Conservation (phyloP, 106 monocot species). For the Dendrobium chrysotoxum region DNA sequence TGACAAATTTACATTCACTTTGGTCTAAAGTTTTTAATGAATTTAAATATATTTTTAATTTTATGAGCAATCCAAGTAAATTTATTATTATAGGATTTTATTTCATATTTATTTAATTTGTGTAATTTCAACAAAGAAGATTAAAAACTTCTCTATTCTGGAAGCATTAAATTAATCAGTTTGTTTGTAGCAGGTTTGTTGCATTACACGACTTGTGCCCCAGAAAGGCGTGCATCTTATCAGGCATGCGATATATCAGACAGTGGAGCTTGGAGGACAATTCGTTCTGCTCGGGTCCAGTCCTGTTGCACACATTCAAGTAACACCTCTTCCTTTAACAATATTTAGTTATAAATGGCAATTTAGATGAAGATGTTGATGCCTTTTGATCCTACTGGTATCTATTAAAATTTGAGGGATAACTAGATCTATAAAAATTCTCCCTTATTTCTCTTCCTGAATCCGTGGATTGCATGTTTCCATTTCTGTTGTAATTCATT, state of each 20-base stretch:
- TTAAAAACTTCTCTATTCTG: not conserved
- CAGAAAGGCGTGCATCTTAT: slow-evolving; percentile 99
- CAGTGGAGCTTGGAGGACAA: slow-evolving; percentile 83
- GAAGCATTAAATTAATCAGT: not conserved
- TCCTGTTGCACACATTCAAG: slow-evolving; percentile 88
- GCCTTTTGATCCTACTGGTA: not conserved
- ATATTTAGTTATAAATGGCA: not conserved
- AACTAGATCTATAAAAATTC: no score
- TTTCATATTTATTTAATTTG: no score
- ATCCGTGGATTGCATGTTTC: no score
- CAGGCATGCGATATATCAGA: slow-evolving; percentile 85
- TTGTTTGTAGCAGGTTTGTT: slow-evolving; percentile 64
- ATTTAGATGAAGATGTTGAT: slow-evolving; percentile 1
- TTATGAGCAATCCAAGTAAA: not conserved
- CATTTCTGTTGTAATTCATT: no score
- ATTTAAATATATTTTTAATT: not conserved
- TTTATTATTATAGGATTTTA: not conserved
- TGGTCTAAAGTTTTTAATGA: not conserved
- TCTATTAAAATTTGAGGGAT: no score
- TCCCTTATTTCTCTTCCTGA: no score
- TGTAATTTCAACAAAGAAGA: not conserved
- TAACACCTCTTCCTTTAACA: slow-evolving; percentile 14
- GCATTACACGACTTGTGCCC: slow-evolving; percentile 84
- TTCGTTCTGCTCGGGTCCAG: slow-evolving; percentile 89
- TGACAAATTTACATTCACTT: no score